Evolutionary conservation across 2,329 filamentous ascomycete genomes (phyloP), one percentile per base, ranked within the genome.

Genomic region (Aspergillus neoniger): DNA sequence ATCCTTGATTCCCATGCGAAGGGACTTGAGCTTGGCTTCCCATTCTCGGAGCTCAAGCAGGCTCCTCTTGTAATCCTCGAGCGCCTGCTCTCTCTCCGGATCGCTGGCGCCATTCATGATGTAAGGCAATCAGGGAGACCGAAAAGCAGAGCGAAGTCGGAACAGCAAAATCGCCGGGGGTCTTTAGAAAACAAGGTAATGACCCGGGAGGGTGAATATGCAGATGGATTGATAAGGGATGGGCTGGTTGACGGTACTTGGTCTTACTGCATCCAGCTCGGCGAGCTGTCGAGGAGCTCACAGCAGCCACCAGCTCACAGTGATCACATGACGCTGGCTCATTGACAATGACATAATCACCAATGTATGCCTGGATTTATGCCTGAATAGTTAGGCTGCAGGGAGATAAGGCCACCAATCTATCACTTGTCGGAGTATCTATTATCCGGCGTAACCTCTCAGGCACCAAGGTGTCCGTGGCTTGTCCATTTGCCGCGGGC

Each of bases 21-120:
- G 82, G 56, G 89, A 87, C 83, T 98, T 99, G 63, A 99, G 86
- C 85, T 98, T 99, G 55, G 94, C 90, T 80, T 99, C 96, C 92
- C 92, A 98, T 85, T 99, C 95, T 79, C 96, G 88, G 70, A 96
- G 96, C 79, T 99, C 94, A 73, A 97, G 85, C 71, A 94, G 85
- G 82, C 91, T 92, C 63, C 84, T 81, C 76, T 91, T 91, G 83
- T 92, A 94, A 61, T 88, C 86, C 73, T 88, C 83, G 72, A 94
- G 87, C 74, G 91, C 90, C 75, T 88, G 84, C 70, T 88, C 76
- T 71, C 84, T 80, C 76, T 86, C 84, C 59, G 83, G 80, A 68
- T 86, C 83, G 65, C 64, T 65, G 67, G 70, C 70, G 65, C 72
- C 73, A 69, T 73, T 74, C 76, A 78, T 78, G 64, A 60, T 57